Conservation (phyloP, 2,329 filamentous ascomycete genomes). For the Cladorrhinum sp. region DNA sequence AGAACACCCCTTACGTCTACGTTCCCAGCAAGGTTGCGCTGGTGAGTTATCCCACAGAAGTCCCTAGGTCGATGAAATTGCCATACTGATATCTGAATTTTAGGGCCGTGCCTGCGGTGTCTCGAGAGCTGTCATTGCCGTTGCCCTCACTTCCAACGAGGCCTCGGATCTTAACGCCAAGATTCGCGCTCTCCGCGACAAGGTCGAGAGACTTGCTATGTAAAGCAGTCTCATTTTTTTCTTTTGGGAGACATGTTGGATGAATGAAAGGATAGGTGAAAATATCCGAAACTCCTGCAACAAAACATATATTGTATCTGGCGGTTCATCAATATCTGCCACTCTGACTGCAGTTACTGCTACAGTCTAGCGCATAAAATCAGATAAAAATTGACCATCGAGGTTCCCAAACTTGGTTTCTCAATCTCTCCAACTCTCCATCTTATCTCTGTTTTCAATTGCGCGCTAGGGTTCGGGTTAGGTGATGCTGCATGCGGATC, state of each 20-base stretch:
- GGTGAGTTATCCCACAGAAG: not conserved
- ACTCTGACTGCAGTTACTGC: slow-evolving; percentile 4
- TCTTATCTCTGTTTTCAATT: not conserved
- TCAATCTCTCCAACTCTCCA: not conserved
- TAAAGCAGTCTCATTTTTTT: slow-evolving; percentile 43
- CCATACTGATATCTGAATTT: not conserved
- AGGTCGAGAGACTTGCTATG: slow-evolving; percentile 94
- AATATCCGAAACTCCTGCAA: not conserved
- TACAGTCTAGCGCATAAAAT: slow-evolving; percentile 8
- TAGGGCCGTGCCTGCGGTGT: slow-evolving; percentile 91
- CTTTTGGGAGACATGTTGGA: not conserved
- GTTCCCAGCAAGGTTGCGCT: slow-evolving; percentile 78
- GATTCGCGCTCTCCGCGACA: slow-evolving; percentile 86
- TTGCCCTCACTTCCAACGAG: slow-evolving; percentile 88
- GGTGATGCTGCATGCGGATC: not conserved
- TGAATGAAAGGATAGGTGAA: not conserved
- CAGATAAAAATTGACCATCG: slow-evolving; percentile 4
- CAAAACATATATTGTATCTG: slow-evolving; percentile 4
- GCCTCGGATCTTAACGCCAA: slow-evolving; percentile 81
- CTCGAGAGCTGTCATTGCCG: slow-evolving; percentile 79
- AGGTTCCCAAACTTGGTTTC: not conserved
- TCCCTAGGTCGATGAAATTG: not conserved
- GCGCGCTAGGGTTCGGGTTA: slow-evolving; percentile 18
- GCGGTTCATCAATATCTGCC: not conserved
- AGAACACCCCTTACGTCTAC: slow-evolving; percentile 62